phyloP scores from a whole-genome alignment of 164 flowering plant genomes.

The Vitis amurensis region DNA sequence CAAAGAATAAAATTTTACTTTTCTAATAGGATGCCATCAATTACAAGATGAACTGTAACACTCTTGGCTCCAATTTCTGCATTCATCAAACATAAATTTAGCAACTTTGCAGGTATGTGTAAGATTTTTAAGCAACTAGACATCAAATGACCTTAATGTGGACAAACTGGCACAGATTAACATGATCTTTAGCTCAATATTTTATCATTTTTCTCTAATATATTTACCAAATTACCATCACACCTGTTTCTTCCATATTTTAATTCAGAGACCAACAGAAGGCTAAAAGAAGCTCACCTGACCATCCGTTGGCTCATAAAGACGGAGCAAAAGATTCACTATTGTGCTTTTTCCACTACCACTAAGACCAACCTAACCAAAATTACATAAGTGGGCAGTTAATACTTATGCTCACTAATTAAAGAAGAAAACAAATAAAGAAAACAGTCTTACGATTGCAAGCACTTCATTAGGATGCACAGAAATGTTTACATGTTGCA shows the following conservation, averaged over 20 bases:
- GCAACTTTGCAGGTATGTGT: neutral
- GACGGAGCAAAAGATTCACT: constrained; percentile 84
- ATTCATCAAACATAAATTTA: no score
- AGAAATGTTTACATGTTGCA: constrained; percentile 57
- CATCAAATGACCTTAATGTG: neutral
- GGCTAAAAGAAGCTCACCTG: constrained; percentile 46
- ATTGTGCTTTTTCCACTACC: constrained; percentile 97
- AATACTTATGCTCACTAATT: neutral
- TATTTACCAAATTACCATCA: neutral
- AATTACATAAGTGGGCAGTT: neutral
- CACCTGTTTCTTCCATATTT: neutral
- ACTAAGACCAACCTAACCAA: constrained; percentile 86
- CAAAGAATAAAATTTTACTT: no score
- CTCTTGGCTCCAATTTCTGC: no score
- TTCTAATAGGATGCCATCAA: no score
- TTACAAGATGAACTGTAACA: no score
- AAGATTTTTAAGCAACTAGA: neutral
- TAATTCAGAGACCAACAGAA: constrained; percentile 1
- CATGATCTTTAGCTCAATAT: neutral
- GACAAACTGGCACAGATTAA: neutral
- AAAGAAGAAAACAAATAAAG: neutral
- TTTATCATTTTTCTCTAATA: neutral
- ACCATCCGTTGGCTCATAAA: constrained; percentile 89
- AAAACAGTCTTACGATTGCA: constrained; percentile 67
- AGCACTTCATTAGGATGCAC: constrained; percentile 80